phyloP scores from a whole-genome alignment of 1,284 basidiomycete genomes.

The Cystobasidium slooffiae region DNA sequence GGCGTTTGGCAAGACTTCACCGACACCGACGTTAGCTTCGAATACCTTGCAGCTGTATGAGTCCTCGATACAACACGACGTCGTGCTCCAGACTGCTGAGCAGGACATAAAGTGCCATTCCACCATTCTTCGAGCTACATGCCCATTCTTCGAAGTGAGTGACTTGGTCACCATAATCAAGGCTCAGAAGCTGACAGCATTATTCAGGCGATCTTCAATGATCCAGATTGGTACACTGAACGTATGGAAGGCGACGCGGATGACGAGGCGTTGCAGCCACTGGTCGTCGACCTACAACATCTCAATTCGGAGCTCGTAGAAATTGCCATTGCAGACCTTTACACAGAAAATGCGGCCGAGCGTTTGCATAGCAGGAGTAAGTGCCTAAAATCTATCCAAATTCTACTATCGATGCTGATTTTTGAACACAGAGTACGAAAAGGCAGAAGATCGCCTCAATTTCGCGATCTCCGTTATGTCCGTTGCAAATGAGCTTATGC shows the following conservation, averaged over 20 bases:
- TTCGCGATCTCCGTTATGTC: conserved; percentile 87
- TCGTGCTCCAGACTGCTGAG: conserved; percentile 76
- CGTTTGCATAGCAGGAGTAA: conserved; percentile 74
- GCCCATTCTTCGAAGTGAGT: conserved; percentile 71
- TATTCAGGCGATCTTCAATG: conserved; percentile 70
- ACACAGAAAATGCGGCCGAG: conserved; percentile 71
- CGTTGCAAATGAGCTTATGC: conserved; percentile 83
- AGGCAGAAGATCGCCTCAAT: conserved; percentile 78
- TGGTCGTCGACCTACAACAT: conserved; percentile 71
- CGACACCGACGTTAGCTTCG: conserved; percentile 60
- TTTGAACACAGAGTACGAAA: conserved; percentile 64
- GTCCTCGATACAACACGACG: conserved; percentile 65
- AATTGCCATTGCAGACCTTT: conserved; percentile 77
- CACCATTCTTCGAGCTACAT: conserved; percentile 75
- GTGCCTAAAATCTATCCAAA: conserved; percentile 50
- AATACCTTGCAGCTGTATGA: conserved; percentile 63
- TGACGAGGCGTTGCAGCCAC: background rate
- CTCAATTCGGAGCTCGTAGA: conserved; percentile 74
- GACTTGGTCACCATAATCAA: conserved; percentile 46
- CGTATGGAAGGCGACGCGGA: conserved; percentile 55
- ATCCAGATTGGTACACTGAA: conserved; percentile 75
- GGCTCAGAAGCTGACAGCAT: background rate
- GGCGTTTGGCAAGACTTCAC: conserved; percentile 55
- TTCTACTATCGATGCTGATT: background rate
- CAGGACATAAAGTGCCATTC: conserved; percentile 73